Percentiles rank a stretch among this genome's conserved stretches.
Conservation (phyloP, 2,329 filamentous ascomycete genomes). For the Diaporthe vaccinii region DNA sequence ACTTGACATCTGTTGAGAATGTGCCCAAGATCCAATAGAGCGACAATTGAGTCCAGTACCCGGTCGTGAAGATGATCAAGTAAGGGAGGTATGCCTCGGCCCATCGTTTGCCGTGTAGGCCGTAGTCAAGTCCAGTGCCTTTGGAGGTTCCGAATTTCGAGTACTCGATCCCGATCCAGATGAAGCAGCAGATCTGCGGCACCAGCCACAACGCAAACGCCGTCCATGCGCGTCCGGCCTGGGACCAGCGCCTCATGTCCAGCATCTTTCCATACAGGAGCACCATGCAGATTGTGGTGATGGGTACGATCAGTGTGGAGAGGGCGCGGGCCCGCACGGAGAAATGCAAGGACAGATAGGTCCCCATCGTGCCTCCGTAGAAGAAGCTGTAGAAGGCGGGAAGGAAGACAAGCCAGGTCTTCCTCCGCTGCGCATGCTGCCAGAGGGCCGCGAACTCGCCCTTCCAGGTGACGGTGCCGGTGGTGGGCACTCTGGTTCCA, state of each 20-base stretch:
- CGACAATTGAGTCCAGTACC: conserved; percentile 41
- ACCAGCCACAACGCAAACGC: conserved; percentile 48
- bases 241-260: conserved; percentile 46
- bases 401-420: conserved; percentile 51
- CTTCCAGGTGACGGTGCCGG: conserved; percentile 40
- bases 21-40: conserved; percentile 55
- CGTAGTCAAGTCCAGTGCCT: conserved; percentile 34
- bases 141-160: conserved; percentile 21
- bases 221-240: conserved; percentile 47
- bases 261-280: conserved; percentile 42
- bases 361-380: conserved; percentile 54
- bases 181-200: conserved; percentile 48
- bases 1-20: conserved; percentile 51
- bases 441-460: conserved; percentile 45
- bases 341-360: conserved; percentile 51
- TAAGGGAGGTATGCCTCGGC: conserved; percentile 40
- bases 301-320: conserved; percentile 46
- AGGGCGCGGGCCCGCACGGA: conserved; percentile 50
- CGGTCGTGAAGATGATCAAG: conserved; percentile 41
- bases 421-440: conserved; percentile 44
- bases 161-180: conserved; percentile 48
- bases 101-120: conserved; percentile 34
- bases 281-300: conserved; percentile 48
- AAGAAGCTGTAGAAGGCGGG: conserved; percentile 56
- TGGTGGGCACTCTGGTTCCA: conserved; percentile 45